Evolutionary conservation across 2,329 filamentous ascomycete genomes (phyloP), one percentile per base, ranked within the genome.

Genomic region (Diaporthe sp.): DNA sequence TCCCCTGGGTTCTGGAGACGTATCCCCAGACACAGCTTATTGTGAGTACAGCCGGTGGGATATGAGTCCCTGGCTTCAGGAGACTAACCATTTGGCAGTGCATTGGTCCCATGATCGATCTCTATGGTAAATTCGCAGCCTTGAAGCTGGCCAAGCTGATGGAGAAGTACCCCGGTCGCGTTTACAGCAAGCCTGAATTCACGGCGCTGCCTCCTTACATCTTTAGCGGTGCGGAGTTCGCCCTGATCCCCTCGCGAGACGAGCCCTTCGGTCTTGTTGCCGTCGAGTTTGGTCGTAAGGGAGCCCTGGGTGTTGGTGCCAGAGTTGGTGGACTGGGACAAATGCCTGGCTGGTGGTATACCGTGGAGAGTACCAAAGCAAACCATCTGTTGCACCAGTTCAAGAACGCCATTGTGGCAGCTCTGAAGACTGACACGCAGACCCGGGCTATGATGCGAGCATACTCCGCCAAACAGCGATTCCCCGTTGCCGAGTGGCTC

Each of bases 291-390:
- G 91, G 91, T 74, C 86, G 91, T 35, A 92, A 92, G 79, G 91
- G 91, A 78, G 91, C 91, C 47, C 85, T 93, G 61, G 91, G 91
- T 78, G 90, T 93, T 74, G 91, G 91, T 70, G 89, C 90, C 53
- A 85, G 90, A 73, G 91, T 93, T 47, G 91, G 91, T 76, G 91
- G 91, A 70, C 85, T 92, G 22, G 90, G 91, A 27, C 89, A 91
- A 78, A 92, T 92, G 90, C 91, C 92, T 25, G 92, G 92, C 47
- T 93, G 91, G 89, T 93, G 91, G 91, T 93, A 89, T 80, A 92
- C 91, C 0, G 89, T 93, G 65, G 91, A 93, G 79, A 91, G 89
- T 0, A 90, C 87, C 4, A 90, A 89, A 32, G 74, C 74, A 2
- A 86, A 86, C 44, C 91, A 93, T 82, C 82, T 92, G 63, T 83